Evolutionary conservation across 768 basidiomycete species (phyloP).

Genomic region (Serendipita sp.): DNA sequence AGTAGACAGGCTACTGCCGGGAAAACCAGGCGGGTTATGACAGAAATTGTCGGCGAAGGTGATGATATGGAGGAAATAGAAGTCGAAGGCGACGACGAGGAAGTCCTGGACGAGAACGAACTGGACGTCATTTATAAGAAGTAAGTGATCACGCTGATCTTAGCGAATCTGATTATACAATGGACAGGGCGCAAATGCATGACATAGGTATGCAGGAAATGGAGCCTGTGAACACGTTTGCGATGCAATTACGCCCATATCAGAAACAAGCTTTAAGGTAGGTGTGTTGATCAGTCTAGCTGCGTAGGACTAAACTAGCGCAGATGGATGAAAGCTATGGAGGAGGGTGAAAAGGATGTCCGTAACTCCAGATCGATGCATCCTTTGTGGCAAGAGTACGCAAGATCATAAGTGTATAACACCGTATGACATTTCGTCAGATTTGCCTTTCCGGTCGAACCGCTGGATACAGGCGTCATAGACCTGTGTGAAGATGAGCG

Average conservation of each 20-base stretch:
- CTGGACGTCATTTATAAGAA: slow-evolving; percentile 71
- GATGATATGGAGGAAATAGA: slow-evolving; percentile 47
- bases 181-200: slow-evolving; percentile 62
- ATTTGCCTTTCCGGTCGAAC: slow-evolving; percentile 56
- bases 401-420: slow-evolving; percentile 1
- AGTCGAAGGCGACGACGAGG: slow-evolving; percentile 55
- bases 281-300: slow-evolving; percentile 14
- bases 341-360: slow-evolving; percentile 55
- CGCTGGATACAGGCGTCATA: slow-evolving; percentile 38
- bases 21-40: slow-evolving; percentile 29
- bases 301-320: not conserved
- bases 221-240: slow-evolving; percentile 66
- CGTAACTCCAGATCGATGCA: slow-evolving; percentile 64
- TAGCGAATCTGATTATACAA: not conserved
- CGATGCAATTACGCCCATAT: slow-evolving; percentile 61
- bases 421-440: slow-evolving; percentile 22
- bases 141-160: slow-evolving; percentile 24
- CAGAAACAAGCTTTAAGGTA: slow-evolving; percentile 84
- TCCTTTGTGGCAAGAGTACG: slow-evolving; percentile 87
- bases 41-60: slow-evolving; percentile 61
- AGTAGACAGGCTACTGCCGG: slow-evolving; percentile 19
- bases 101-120: slow-evolving; percentile 68
- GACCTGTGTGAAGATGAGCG: slow-evolving; percentile 70
- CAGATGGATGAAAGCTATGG: slow-evolving; percentile 87
- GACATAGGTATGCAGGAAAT: slow-evolving; percentile 64